Base-by-base conservation (phyloP, 1,284 basidiomycete species). In the Cystobasidium sp. region DNA sequence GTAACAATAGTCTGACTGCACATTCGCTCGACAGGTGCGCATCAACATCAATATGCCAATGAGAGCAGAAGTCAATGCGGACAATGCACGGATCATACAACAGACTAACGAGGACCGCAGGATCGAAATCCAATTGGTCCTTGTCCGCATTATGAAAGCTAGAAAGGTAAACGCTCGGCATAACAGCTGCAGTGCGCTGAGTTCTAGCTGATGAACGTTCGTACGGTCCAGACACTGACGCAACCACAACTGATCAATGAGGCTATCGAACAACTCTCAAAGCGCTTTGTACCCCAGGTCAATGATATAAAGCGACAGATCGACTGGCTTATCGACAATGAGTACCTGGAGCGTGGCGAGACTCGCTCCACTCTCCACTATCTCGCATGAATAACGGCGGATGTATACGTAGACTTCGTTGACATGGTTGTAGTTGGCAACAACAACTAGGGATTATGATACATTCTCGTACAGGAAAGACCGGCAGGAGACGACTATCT, bases 31-130 rank as follows among this genome's bases (percentile, higher is more conserved):
- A 51, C 20, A 66, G 49, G 37, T 95, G 76, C 89, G 92, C 76
- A 91, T 99, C 72, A 93, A 94, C 79, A 86, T 99, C 73, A 98
- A 99, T 83, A 87, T 91, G 81, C 93, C 94, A 0, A 91, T 99
- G 84, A 95, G 94, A 85, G 88, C 93, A 0, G 96, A 98, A 83
- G 90, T 92, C 75, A 96, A 95, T 86, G 89, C 91, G 3, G 96
- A 99, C 82, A 88, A 90, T 7, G 88, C 87, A 6, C 94, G 98
- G 77, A 93, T 98, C 0, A 85, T 96, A 79, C 95, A 96, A 86
- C 91, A 91, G 37, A 95, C 98, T 10, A 96, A 98, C 78, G 96
- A 99, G 84, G 96, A 98, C 82, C 89, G 96, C 76, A 96, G 96
- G 86, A 92, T 97, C 81, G 89, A 97, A 73, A 95, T 98, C 75